These are phyloP conservation scores for Lactifluus subvellereus DNA, from an alignment of 768 basidiomycete genomes.

Conservation along the genomic window DNA sequence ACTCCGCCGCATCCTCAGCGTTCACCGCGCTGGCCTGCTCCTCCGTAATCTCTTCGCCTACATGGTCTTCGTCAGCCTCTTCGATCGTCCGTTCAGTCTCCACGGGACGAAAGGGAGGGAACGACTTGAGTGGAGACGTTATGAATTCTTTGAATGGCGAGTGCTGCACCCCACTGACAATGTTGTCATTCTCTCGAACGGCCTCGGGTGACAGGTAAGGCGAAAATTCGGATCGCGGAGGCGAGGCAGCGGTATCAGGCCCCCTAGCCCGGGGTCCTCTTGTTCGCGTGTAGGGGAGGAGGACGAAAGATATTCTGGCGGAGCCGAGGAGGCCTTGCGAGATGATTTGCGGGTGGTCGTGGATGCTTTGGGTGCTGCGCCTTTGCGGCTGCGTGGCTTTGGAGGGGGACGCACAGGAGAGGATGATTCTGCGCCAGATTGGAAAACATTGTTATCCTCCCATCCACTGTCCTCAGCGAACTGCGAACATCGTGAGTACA, in stretches of 20 bases:
- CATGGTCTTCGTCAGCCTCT: constrained; percentile 24
- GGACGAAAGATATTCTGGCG: constrained; percentile 43
- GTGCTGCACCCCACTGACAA: constrained; percentile 10
- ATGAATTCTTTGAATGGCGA: constrained; percentile 20
- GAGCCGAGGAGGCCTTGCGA: constrained; percentile 68
- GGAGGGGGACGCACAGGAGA: constrained; percentile 67
- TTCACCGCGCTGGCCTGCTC: constrained; percentile 9
- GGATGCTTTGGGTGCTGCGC: constrained; percentile 39
- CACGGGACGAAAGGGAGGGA: constrained; percentile 8
- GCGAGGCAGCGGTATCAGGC: constrained; percentile 28
- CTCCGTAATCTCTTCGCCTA: constrained; percentile 18
- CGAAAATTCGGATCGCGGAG: constrained; percentile 52
- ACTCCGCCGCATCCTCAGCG: constrained; percentile 6
- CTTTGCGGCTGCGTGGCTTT: constrained; percentile 31
- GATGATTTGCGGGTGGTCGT: constrained; percentile 40
- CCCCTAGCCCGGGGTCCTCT: constrained; percentile 2
- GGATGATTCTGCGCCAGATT: constrained; percentile 85
- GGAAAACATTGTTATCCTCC: constrained; percentile 89
- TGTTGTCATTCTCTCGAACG: constrained; percentile 29
- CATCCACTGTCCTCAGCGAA: constrained; percentile 69
- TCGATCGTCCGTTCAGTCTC: constrained; percentile 20
- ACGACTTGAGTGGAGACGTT: constrained; percentile 9
- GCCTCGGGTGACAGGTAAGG: constrained; percentile 43
- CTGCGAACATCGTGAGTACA: constrained; percentile 24
- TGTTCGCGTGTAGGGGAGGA: constrained; percentile 19